Evolutionary conservation across 2,329 filamentous ascomycete species (phyloP), one percentile per base, ranked within the genome.

Genomic region (Periconia digitata): DNA sequence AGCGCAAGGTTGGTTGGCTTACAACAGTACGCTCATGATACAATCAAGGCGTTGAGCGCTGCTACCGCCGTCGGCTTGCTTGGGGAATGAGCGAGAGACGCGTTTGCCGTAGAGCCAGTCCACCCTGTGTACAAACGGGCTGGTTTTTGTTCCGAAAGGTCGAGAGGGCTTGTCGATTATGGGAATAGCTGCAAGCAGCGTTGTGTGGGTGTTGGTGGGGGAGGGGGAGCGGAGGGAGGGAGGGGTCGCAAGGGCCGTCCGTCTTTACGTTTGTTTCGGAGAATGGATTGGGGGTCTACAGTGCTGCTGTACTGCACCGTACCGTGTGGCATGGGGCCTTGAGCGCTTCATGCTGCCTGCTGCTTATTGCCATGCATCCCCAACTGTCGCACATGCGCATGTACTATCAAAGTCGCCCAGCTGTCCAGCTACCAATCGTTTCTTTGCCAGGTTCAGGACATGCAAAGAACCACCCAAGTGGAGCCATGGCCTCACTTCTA

Each of bases 11-110:
- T n/a, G n/a, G n/a, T n/a, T n/a, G n/a, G n/a, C n/a, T n/a, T n/a
- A n/a, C n/a, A n/a, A 67, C 66, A 32, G 27, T 32, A 32, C 4
- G 60, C 58, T 70, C 66, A 68, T 67, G 60, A 58, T 66, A 61
- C n/a, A n/a, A 51, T 56, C n/a, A 16, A 20, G 36, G n/a, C 16
- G 36, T 38, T 58, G 59, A n/a, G n/a, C 56, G 57, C 55, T 54
- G 52, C 48, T 60, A 46, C 53, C 50, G 60, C 56, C 42, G 47
- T 38, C 13, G 35, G 17, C 23, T n/a, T 36, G n/a, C n/a, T n/a
- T n/a, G n/a, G n/a, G 39, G 38, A 29, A 40, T n/a, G 47, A 38
- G 8, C 17, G n/a, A 32, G 32, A 48, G 39, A 48, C 47, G 51
- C 47, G 47, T 40, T 50, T 43, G 51, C 47, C 44, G 48, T 48